Conservation (phyloP, 2,329 filamentous ascomycete species). For the Trichoderma endophyticum region DNA sequence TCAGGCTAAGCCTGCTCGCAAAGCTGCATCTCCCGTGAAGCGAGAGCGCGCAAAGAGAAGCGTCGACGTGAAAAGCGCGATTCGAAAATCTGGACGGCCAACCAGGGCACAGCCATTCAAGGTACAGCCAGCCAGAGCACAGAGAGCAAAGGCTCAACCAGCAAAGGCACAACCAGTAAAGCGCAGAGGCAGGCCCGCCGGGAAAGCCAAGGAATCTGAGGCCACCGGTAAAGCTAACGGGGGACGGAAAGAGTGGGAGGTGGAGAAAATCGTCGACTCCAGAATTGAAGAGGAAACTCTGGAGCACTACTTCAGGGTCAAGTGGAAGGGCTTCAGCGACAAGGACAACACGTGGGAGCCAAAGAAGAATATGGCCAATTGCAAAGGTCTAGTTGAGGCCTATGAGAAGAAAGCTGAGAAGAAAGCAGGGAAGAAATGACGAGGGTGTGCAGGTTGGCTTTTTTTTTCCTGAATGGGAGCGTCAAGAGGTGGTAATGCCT, state of each 20-base stretch:
- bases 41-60: not conserved
- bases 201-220: not conserved
- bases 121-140: not conserved
- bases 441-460: not conserved
- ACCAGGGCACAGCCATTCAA: not conserved
- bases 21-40: not conserved
- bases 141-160: not conserved
- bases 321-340: conserved; percentile 49
- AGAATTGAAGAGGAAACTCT: conserved; percentile 37
- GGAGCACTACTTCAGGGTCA: conserved; percentile 46
- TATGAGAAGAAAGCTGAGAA: conserved; percentile 37
- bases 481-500: not conserved
- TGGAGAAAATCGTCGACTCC: conserved; percentile 46
- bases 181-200: not conserved
- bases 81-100: not conserved
- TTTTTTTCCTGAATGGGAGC: not conserved
- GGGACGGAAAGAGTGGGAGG: conserved; percentile 37
- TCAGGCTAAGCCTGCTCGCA: not conserved
- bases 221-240: conserved; percentile 16
- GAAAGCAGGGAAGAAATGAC: not conserved
- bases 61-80: not conserved
- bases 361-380: conserved; percentile 41
- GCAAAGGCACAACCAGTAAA: not conserved
- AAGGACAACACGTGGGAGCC: conserved; percentile 55
- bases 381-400: conserved; percentile 33